A percentile compares a stretch with the other conserved stretches of the same genome.
phyloP scores from a whole-genome alignment of 176 grass and related monocot species.

The Eleusine indica region DNA sequence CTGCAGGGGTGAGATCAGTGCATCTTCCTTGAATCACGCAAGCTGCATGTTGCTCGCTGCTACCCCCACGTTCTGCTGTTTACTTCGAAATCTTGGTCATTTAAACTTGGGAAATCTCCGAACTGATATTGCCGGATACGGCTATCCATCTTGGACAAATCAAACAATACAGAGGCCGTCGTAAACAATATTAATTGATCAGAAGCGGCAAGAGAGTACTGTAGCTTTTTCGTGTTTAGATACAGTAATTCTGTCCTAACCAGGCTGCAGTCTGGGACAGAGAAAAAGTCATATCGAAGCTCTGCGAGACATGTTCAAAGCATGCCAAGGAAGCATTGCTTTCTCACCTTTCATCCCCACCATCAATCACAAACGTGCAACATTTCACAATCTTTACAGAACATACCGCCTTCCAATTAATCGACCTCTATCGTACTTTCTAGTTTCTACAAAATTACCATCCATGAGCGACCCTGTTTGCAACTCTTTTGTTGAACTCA shows the following conservation, averaged over 20 bases:
- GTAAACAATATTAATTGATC: neutral
- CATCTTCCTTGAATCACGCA: constrained; percentile 8
- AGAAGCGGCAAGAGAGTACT: neutral
- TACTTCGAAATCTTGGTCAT: neutral
- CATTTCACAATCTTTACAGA: constrained; percentile 16
- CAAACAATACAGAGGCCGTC: neutral
- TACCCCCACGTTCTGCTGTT: constrained; percentile 10
- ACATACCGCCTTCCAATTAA: neutral
- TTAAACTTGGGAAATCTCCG: neutral
- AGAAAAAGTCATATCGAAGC: neutral
- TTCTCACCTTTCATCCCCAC: neutral
- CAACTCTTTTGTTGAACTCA: neutral
- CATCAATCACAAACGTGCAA: neutral
- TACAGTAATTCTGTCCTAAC: neutral
- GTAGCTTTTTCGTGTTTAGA: neutral
- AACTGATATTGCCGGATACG: neutral
- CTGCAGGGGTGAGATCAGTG: neutral
- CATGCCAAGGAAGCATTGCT: constrained; percentile 9
- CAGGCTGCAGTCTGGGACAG: neutral
- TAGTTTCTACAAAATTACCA: constrained; percentile 17
- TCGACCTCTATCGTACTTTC: neutral
- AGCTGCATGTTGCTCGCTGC: constrained; percentile 32
- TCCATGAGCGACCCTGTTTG: neutral
- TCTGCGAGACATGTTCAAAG: neutral
- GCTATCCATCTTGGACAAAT: neutral